phyloP scores from a whole-genome alignment of 331 rosid species.

The Malus hybrid region DNA sequence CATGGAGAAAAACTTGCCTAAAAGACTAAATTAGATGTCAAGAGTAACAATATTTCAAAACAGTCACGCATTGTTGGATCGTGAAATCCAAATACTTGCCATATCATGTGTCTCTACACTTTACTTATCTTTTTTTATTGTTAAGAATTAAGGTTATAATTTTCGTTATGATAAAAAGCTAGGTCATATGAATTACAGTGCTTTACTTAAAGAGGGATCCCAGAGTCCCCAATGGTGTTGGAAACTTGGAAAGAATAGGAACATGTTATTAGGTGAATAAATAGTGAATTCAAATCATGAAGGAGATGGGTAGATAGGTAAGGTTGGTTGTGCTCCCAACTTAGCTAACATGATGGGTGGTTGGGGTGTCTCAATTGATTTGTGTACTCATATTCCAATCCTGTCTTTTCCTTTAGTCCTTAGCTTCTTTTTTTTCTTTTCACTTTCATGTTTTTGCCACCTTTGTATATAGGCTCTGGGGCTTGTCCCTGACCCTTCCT shows the following conservation, averaged over 20 bases:
- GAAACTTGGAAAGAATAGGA: not conserved
- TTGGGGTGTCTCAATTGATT: conserved; percentile 60
- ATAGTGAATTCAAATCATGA: conserved; percentile 15
- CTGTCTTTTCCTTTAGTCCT: conserved; percentile 33
- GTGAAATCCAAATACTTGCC: too few species aligned
- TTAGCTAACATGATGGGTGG: conserved; percentile 72
- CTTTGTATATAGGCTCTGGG: not conserved
- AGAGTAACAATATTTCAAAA: too few species aligned
- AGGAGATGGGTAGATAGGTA: not conserved
- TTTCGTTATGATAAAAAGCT: not conserved
- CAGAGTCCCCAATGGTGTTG: not conserved
- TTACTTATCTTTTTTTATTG: too few species aligned
- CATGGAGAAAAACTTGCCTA: not conserved
- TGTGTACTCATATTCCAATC: conserved; percentile 41
- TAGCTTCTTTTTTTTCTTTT: conserved; percentile 3
- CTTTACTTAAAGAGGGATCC: not conserved
- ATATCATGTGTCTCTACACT: too few species aligned
- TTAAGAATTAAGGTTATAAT: too few species aligned
- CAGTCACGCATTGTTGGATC: too few species aligned
- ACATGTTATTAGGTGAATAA: not conserved
- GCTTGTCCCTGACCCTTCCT: not conserved
- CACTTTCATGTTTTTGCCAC: conserved; percentile 7
- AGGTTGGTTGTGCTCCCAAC: conserved; percentile 58
- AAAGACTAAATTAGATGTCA: too few species aligned
- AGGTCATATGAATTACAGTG: not conserved